Conservation (phyloP, 306 rosid species). For the Luffa acutangula region DNA sequence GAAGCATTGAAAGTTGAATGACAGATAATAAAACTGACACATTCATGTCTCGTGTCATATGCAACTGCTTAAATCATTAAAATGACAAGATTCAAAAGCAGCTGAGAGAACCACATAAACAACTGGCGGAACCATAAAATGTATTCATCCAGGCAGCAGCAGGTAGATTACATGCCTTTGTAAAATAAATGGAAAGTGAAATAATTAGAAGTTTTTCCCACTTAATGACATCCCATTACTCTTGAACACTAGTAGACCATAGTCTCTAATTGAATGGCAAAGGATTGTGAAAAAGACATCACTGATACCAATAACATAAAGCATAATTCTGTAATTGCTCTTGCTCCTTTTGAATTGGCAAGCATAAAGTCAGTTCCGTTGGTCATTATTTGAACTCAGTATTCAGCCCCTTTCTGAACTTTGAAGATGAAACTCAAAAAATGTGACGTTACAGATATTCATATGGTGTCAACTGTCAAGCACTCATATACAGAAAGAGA, state of each 20-base stretch:
- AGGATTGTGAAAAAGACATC: background rate
- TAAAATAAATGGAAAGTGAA: background rate
- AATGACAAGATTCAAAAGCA: background rate
- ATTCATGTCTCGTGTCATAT: background rate
- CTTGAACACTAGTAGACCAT: background rate
- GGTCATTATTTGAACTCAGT: background rate
- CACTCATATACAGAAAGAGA: background rate
- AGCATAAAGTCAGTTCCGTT: background rate
- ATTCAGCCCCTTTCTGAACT: background rate
- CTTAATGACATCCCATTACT: background rate
- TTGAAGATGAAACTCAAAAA: background rate
- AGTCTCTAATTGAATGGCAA: background rate
- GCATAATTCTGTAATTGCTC: background rate
- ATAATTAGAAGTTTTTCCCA: background rate
- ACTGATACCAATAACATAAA: background rate
- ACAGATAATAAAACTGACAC: background rate
- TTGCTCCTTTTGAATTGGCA: background rate
- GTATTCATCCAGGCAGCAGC: background rate
- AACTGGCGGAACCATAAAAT: background rate
- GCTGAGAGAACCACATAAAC: background rate
- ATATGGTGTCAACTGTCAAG: background rate
- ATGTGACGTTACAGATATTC: background rate
- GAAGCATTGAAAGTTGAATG: background rate
- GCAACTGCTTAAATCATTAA: background rate
- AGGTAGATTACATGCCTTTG: background rate